Conservation (phyloP, 805 yeast genomes). For the Metschnikowia picachoensis region DNA sequence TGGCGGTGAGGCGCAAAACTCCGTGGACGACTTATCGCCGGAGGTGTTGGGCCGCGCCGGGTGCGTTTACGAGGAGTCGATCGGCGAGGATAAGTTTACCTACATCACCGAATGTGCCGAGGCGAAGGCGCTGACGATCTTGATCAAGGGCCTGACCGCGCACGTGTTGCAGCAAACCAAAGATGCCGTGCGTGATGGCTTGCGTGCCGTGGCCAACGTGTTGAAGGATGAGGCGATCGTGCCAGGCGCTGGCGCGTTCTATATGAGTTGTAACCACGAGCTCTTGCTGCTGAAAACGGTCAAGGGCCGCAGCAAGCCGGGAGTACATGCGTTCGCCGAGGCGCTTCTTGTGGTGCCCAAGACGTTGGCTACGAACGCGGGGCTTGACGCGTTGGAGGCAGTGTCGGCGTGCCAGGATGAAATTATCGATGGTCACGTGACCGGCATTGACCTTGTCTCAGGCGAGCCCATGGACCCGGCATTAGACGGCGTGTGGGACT, state of each 20-base stretch:
- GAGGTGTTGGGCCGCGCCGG: conserved; percentile 85
- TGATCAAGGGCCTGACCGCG: conserved; percentile 90
- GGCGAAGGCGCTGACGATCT: conserved; percentile 87
- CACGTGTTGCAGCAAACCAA: conserved; percentile 88
- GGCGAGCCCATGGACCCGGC: conserved; percentile 97
- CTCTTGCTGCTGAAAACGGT: conserved; percentile 50
- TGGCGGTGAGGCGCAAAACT: conserved; percentile 97
- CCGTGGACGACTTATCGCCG: conserved; percentile 88
- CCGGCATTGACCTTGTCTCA: conserved; percentile 84
- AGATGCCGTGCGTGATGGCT: conserved; percentile 96
- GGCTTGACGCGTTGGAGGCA: conserved; percentile 88
- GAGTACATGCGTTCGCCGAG: conserved; percentile 91
- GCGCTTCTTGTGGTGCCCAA: conserved; percentile 89
- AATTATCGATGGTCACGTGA: conserved; percentile 70
- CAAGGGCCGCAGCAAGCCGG: conserved; percentile 85
- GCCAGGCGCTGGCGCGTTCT: conserved; percentile 98
- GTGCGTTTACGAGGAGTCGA: conserved; percentile 81
- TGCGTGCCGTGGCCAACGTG: conserved; percentile 90
- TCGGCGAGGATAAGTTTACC: conserved; percentile 97
- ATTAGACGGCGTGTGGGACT: conserved; percentile 94
- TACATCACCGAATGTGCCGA: conserved; percentile 86
- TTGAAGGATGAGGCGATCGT: conserved; percentile 78
- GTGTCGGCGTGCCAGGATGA: conserved; percentile 88
- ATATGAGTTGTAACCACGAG: conserved; percentile 73
- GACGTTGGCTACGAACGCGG: conserved; percentile 87